These are phyloP conservation scores for Fusarium albidum DNA, from an alignment of 2,329 filamentous ascomycete genomes.

Conservation along the genomic window DNA sequence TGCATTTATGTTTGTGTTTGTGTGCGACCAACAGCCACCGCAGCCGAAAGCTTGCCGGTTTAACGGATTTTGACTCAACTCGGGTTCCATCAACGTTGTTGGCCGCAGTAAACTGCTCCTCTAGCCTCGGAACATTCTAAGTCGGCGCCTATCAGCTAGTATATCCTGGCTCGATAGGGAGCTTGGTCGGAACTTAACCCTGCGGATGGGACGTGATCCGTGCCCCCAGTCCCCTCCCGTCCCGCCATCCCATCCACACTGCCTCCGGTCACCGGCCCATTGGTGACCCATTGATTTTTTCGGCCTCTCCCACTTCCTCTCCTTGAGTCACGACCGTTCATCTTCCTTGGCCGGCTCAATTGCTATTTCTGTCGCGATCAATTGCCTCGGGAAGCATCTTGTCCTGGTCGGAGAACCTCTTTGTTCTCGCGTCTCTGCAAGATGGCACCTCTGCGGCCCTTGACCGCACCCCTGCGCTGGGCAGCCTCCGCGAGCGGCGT, in stretches of 20 bases:
- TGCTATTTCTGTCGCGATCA: constrained; percentile 31
- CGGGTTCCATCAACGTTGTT: neutral
- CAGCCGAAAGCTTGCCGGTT: neutral
- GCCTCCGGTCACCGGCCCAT: constrained; percentile 41
- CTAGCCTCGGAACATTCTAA: constrained; percentile 4
- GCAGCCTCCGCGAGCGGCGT: constrained; percentile 40
- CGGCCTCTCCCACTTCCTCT: constrained; percentile 30
- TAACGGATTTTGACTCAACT: neutral
- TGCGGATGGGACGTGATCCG: constrained; percentile 32
- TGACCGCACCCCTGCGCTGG: constrained; percentile 51
- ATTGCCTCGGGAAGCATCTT: constrained; percentile 38
- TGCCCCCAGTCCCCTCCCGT: constrained; percentile 23
- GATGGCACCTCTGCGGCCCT: constrained; percentile 57
- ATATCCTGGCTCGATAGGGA: constrained; percentile 11
- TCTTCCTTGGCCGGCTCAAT: constrained; percentile 21
- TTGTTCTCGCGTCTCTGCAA: constrained; percentile 37
- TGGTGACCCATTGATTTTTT: constrained; percentile 39
- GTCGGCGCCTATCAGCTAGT: neutral
- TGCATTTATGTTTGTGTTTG: no score
- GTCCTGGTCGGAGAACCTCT: constrained; percentile 33
- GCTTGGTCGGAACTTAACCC: constrained; percentile 22
- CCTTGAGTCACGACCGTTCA: constrained; percentile 37
- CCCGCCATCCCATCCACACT: constrained; percentile 8
- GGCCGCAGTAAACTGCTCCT: neutral
- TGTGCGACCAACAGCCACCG: constrained; percentile 12